Evolutionary conservation across 83 land plant species (phyloP).

Genomic region (Isoetes engelmannii): DNA sequence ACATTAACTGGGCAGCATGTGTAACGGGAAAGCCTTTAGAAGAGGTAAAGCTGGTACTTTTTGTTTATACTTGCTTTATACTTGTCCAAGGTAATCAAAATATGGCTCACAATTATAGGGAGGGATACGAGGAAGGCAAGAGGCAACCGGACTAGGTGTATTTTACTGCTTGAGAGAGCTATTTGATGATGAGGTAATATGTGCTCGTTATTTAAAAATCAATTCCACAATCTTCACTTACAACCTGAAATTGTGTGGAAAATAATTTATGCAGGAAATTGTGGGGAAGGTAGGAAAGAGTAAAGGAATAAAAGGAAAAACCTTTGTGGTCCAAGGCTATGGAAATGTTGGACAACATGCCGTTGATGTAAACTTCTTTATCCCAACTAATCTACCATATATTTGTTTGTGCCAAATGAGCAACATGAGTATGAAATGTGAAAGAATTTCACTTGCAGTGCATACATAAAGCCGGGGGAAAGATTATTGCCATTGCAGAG

Average conservation of each 20-base stretch:
- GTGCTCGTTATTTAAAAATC: too few species aligned
- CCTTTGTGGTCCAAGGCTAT: not conserved
- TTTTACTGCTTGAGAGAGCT: conserved; percentile 5
- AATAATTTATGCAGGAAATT: not conserved
- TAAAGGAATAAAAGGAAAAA: not conserved
- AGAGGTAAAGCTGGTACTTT: not conserved
- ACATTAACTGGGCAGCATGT: not conserved
- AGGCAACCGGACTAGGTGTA: conserved; percentile 4
- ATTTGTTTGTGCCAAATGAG: not conserved
- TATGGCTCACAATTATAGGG: not conserved
- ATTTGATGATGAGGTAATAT: conserved; percentile 5
- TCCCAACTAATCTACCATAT: not conserved
- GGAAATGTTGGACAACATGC: conserved; percentile 9
- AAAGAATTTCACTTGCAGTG: not conserved
- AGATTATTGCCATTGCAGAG: conserved; percentile 9
- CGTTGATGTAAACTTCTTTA: not conserved
- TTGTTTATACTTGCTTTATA: not conserved
- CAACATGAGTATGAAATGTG: not conserved
- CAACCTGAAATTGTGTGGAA: too few species aligned
- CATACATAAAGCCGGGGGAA: conserved; percentile 8
- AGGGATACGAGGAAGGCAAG: conserved; percentile 6
- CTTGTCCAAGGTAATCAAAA: not conserved
- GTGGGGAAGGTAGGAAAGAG: not conserved
- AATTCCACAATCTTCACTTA: too few species aligned
- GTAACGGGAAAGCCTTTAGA: conserved; percentile 6